A percentile compares a stretch with the other conserved stretches of the same genome.
Conservation (phyloP, 306 rosid genomes). For the Leucaena leucocephala region DNA sequence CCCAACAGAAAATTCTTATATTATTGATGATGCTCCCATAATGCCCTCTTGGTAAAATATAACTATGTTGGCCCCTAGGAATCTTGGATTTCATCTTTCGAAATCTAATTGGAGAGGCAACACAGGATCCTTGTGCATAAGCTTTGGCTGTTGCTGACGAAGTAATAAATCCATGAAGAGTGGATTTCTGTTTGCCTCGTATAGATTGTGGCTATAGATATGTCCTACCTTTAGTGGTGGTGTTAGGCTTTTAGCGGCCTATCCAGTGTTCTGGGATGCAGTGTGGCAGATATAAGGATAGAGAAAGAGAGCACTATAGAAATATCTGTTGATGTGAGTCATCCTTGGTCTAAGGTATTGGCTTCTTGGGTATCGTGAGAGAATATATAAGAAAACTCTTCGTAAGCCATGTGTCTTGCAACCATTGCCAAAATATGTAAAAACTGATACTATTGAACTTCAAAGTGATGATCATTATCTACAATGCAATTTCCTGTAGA, state of each 20-base stretch:
- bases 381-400: neutral
- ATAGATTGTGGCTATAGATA: neutral
- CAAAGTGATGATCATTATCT: too few species aligned
- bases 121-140: neutral
- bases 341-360: neutral
- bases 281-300: neutral
- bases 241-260: neutral
- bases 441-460: too few species aligned
- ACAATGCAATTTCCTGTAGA: too few species aligned
- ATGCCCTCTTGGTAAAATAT: neutral
- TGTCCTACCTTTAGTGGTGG: neutral
- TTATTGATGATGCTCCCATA: slow-evolving; percentile 10
- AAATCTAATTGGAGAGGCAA: neutral
- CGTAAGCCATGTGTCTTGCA: neutral
- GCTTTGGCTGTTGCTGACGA: neutral
- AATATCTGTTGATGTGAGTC: neutral
- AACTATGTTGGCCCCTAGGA: neutral
- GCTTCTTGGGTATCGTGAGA: neutral
- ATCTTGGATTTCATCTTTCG: neutral
- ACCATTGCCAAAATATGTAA: too few species aligned
- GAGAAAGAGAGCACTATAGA: neutral
- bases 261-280: neutral
- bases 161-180: neutral
- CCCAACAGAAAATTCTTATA: neutral
- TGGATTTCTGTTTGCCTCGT: neutral